These are phyloP conservation scores for Alternaria panax DNA, from an alignment of 2,329 filamentous ascomycete species.

Conservation along the genomic window DNA sequence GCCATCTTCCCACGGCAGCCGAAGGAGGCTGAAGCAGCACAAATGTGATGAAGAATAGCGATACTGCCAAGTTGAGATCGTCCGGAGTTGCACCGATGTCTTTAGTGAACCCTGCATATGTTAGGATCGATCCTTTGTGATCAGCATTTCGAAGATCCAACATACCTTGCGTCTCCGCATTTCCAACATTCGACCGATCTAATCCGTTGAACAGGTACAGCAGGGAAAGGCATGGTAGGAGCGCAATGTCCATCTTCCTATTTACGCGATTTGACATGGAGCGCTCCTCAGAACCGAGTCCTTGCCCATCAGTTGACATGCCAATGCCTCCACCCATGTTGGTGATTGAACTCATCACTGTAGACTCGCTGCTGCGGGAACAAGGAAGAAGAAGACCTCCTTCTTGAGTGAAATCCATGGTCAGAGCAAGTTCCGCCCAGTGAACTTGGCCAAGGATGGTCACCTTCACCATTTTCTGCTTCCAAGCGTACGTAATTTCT, in stretches of 20 bases:
- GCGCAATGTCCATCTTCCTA: slow-evolving; percentile 31
- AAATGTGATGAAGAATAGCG: slow-evolving; percentile 37
- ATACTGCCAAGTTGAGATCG: slow-evolving; percentile 34
- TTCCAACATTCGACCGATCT: slow-evolving; percentile 35
- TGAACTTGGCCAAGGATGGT: slow-evolving; percentile 1
- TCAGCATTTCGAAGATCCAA: background rate
- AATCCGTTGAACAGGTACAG: slow-evolving; percentile 36
- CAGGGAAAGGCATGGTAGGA: slow-evolving; percentile 29
- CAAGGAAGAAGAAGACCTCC: background rate
- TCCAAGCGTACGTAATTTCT: slow-evolving; percentile 9
- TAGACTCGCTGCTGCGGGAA: background rate
- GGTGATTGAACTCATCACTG: background rate
- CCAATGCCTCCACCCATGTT: background rate
- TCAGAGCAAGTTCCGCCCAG: background rate
- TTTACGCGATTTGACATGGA: slow-evolving; percentile 18
- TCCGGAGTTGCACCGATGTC: slow-evolving; percentile 31
- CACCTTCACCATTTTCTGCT: background rate
- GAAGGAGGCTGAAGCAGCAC: slow-evolving; percentile 34
- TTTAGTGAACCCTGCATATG: slow-evolving; percentile 26
- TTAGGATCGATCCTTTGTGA: slow-evolving; percentile 3
- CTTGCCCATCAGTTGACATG: background rate
- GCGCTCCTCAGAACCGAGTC: background rate
- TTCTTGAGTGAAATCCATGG: slow-evolving; percentile 1
- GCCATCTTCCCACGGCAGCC: slow-evolving; percentile 29
- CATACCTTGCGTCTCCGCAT: slow-evolving; percentile 37